Evolutionary conservation across 169 alveolate species (phyloP).

Genomic region (Plasmodium inui): DNA sequence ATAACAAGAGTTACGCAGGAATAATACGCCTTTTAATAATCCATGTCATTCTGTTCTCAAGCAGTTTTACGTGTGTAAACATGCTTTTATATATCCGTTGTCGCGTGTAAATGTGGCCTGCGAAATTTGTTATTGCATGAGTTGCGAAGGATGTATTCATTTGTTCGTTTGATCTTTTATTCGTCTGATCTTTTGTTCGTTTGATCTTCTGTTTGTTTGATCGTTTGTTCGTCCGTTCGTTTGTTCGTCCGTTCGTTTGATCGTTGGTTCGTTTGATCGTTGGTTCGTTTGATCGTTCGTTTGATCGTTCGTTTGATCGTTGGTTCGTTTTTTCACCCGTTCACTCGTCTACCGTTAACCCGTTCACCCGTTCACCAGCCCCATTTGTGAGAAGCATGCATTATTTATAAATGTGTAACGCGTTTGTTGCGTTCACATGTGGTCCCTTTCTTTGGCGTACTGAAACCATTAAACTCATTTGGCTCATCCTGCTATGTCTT

Average conservation of each 20-base stretch:
- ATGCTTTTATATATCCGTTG: neutral
- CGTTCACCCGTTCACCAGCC: too few relatives aligned
- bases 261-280: too few relatives aligned
- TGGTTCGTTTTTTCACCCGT: neutral
- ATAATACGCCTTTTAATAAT: neutral
- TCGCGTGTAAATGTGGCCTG: neutral
- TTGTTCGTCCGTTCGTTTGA: too few relatives aligned
- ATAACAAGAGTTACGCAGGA: neutral
- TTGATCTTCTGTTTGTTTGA: neutral
- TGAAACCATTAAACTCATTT: neutral
- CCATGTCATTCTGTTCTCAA: neutral
- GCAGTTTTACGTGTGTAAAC: neutral
- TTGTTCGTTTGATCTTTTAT: too few relatives aligned
- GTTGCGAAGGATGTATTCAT: neutral
- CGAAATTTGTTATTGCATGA: neutral
- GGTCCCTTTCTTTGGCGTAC: neutral
- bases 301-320: too few relatives aligned
- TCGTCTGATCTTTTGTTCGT: neutral
- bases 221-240: neutral
- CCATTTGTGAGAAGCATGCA: neutral
- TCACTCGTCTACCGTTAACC: too few relatives aligned
- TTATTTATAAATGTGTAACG: neutral
- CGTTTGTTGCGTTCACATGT: neutral
- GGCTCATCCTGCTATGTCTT: neutral
- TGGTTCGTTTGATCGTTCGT: too few relatives aligned